These are phyloP conservation scores for Aurinia saxatilis DNA, from an alignment of 345 rosid genomes.

Conservation along the genomic window DNA sequence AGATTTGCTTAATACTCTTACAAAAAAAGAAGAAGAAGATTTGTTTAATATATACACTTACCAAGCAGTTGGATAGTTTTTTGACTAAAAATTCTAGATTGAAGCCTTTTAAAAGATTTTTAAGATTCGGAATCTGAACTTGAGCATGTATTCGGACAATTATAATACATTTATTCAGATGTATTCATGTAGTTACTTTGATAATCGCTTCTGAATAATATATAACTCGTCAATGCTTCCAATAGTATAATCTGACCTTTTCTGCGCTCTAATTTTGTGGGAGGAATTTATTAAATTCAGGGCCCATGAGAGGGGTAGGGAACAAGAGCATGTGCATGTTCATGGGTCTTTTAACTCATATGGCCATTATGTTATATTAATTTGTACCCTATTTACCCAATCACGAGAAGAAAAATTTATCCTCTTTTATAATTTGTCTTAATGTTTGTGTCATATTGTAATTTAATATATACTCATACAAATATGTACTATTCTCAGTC, in stretches of 20 bases:
- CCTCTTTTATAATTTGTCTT: conserved; percentile 11
- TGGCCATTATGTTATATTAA: conserved; percentile 21
- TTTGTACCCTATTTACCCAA: conserved; percentile 19
- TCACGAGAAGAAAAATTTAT: conserved; percentile 16
- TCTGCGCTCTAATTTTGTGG: conserved; percentile 26
- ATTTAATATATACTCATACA: conserved; percentile 3
- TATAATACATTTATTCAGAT: not conserved
- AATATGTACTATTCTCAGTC: not conserved
- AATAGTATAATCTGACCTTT: conserved; percentile 11
- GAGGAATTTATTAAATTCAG: conserved; percentile 20
- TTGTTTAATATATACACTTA: too few species aligned
- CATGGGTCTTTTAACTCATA: conserved; percentile 21
- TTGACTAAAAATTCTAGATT: too few species aligned
- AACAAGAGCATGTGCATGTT: conserved; percentile 33
- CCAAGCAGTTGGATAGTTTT: too few species aligned
- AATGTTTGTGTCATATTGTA: conserved; percentile 19
- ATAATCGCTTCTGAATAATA: not conserved
- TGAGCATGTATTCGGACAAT: not conserved
- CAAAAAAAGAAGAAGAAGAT: too few species aligned
- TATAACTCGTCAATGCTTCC: conserved; percentile 8
- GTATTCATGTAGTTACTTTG: not conserved
- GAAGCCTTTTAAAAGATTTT: too few species aligned
- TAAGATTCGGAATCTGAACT: too few species aligned
- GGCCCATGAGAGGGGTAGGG: conserved; percentile 25
- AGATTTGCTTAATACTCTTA: too few species aligned